Base-by-base conservation (phyloP, 192 early-diverging fungal species). In the Gigaspora rosea region DNA sequence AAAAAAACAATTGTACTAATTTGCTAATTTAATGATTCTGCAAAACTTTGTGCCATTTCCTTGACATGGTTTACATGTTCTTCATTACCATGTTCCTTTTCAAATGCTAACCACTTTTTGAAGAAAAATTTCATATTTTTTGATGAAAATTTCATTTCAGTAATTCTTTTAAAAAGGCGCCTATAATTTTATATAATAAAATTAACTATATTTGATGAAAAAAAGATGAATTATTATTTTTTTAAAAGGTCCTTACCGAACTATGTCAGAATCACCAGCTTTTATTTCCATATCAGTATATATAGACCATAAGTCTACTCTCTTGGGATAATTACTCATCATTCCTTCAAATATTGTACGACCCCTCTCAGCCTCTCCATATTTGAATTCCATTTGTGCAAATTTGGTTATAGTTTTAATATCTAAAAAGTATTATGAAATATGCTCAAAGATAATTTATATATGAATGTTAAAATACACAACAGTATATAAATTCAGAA, bases 91-190 rank as follows among this genome's bases (percentile, higher is more conserved):
- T 92, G 84, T 46, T 88, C 87, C 87, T 97, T 97, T 80, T 99
- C 98, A 82, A 94, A 99, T 27, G 91, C 90, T 65, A 99, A 88
- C 90, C 94, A 99, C 85, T 96, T 95, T 86, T 98, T 99, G 85
- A 99, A 98, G 79, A 99, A 91, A 86, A 95, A 98, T 84, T 98
- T 98, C 95, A 98, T 96, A 89, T 97, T 96, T 88, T 97, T 98
- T 33, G 95, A 93, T 27, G 96, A 96, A 78, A 93, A 86, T 81
- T 96, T 97, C 86, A 96, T 85, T 11, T 87, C 86, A n/a, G 94
- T 92, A 32, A 94, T 90, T 35, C 96, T 92, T 80, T 95, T 92
- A 88, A 99, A 99, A 75, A 99, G 80, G 0, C 90, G 84, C 52
- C 86, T 87, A 73, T 62, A 66, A 70, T 47, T 52, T 74, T 47